Evolutionary conservation across 192 early-diverging fungal genomes (phyloP), one percentile per base, ranked within the genome.

Genomic region (Irineochytrium annulatum): DNA sequence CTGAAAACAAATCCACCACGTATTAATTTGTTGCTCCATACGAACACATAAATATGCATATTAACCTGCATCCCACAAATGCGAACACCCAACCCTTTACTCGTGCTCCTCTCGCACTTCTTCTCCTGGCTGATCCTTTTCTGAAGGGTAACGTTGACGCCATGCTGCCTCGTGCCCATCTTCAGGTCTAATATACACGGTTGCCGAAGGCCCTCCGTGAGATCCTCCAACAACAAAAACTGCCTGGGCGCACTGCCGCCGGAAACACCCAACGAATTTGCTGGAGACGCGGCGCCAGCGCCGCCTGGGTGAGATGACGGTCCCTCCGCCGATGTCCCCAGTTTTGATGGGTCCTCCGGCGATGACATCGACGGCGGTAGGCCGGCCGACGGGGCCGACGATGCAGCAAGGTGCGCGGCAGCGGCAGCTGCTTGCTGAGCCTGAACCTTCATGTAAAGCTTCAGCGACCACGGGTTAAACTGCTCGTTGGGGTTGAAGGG

Each of bases 111-210:
- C 57, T 91, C 91, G 62, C 95, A 98, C 70, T 99, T 99, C 39
- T 81, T 71, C 35, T 88, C 94, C 71, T 99, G 95, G 35, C 87
- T 91, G 27, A 80, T 67, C 35, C 87, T 77, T 67, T 99, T 99
- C 41, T 86, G 84, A 14, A 79, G 73, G 0, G 86, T 78, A 1
- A 89, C 93, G 76, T 91, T 80, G 49, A 99, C 85, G 3, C 97
- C 94, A 63, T 95, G 88, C 72, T 99, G 97, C 3, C 97, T 78
- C 14, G 92, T 96, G 30, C 97, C 97, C 94, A 99, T 99, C 62
- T 99, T 99, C 52, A 99, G 80, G 69, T 99, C 94, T 37, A 99
- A 79, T 17, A 99, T 94, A 62, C 94, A 97, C 0, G 97, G 97
- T 31, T 83, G 85, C 68, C 85, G 77, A 70, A 97, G 73, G 6